Evolutionary conservation across 306 rosid species (phyloP).

Genomic region (Oxytropis ochrocephala): DNA sequence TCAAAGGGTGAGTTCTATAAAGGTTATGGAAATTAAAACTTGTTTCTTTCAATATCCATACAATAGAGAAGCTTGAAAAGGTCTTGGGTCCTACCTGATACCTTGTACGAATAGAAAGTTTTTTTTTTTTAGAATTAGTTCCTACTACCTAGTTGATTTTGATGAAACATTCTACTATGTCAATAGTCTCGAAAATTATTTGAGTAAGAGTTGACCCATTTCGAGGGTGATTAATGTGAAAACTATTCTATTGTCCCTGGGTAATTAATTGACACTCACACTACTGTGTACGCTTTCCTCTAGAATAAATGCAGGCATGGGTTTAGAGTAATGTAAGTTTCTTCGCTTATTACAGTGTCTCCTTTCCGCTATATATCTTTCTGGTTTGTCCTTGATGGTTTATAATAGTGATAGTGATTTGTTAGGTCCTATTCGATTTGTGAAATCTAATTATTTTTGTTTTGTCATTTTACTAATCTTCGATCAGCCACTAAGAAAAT

Average conservation of each 20-base stretch:
- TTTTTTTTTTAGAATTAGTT: not conserved
- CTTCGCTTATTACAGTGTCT: not conserved
- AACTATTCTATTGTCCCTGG: not conserved
- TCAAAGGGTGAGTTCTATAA: constrained; percentile 48
- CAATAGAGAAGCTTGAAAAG: not conserved
- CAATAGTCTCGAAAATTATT: not conserved
- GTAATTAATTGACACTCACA: not conserved
- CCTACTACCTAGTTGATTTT: not conserved
- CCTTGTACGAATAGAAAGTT: not conserved
- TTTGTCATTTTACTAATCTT: not conserved
- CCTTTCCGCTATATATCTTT: not conserved
- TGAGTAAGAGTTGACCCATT: constrained; percentile 9
- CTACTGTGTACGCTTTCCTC: not conserved
- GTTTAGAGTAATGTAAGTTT: not conserved
- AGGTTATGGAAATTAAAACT: constrained; percentile 6
- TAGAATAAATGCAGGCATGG: not conserved
- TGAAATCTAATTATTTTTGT: not conserved
- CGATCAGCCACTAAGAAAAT: not conserved
- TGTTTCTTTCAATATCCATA: not conserved
- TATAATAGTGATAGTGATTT: not conserved
- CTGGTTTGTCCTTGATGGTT: not conserved
- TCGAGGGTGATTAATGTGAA: not conserved
- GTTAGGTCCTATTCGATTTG: not conserved
- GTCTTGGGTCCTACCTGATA: not conserved
- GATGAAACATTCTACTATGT: not conserved